Percentiles rank a stretch among this genome's conserved stretches.
These are phyloP conservation scores for Penicillium egyptiacum DNA, from an alignment of 495 filamentous ascomycete species.

Conservation along the genomic window DNA sequence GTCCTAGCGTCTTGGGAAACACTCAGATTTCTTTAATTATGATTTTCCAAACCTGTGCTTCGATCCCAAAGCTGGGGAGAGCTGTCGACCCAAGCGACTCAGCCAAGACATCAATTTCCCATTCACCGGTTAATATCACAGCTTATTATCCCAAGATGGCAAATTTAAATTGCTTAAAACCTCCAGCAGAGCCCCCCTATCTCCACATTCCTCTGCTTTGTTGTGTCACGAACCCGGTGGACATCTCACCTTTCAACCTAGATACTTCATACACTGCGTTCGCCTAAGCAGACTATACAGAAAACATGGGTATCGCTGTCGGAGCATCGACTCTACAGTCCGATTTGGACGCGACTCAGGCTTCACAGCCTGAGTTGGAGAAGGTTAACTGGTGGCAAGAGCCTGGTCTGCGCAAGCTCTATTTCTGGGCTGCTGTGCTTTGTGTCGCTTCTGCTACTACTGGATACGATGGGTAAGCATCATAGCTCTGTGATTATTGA, in stretches of 20 bases:
- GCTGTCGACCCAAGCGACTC: slow-evolving; percentile 1
- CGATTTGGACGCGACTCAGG: slow-evolving; percentile 35
- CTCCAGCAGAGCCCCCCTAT: neutral
- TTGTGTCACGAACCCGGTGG: neutral
- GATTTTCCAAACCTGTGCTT: neutral
- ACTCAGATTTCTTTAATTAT: neutral
- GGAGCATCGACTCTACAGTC: slow-evolving; percentile 16
- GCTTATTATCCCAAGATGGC: slow-evolving; percentile 3
- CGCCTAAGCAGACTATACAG: neutral
- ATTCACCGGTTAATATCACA: slow-evolving; percentile 12
- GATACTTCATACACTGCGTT: neutral
- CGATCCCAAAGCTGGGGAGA: slow-evolving; percentile 4
- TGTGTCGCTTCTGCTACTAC: slow-evolving; percentile 65
- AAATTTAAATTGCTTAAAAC: slow-evolving; percentile 13
- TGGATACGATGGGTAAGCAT: slow-evolving; percentile 57
- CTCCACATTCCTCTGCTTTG: slow-evolving; percentile 1
- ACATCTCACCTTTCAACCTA: neutral
- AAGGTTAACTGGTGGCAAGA: slow-evolving; percentile 60
- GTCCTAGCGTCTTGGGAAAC: neutral
- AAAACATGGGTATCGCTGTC: slow-evolving; percentile 18
- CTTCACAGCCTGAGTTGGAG: slow-evolving; percentile 56
- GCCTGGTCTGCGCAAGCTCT: slow-evolving; percentile 60
- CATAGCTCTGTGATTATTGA: neutral
- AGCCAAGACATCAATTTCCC: slow-evolving; percentile 5
- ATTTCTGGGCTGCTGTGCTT: slow-evolving; percentile 53